These are phyloP conservation scores for Monsonia emarginata DNA, from an alignment of 441 rosid genomes.

Conservation along the genomic window DNA sequence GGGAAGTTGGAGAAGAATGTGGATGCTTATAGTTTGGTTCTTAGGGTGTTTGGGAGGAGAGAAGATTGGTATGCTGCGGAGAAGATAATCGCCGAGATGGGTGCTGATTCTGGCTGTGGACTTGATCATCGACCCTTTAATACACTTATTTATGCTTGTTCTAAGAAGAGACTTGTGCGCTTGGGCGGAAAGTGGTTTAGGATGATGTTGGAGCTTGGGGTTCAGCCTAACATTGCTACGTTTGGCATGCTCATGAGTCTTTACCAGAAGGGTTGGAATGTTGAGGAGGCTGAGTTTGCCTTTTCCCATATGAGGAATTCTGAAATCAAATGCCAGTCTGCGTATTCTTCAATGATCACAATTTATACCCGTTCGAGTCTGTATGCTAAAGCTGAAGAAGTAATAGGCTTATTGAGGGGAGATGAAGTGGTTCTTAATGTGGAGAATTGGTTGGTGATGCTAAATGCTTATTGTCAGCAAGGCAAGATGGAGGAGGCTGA, in stretches of 20 bases:
- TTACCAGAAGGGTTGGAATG: constrained; percentile 61
- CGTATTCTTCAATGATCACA: constrained; percentile 80
- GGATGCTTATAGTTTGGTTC: constrained; percentile 53
- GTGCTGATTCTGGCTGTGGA: constrained; percentile 23
- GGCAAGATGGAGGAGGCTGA: constrained; percentile 56
- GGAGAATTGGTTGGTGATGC: constrained; percentile 77
- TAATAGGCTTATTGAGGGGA: constrained; percentile 44
- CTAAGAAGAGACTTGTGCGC: constrained; percentile 42
- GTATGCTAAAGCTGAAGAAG: constrained; percentile 61
- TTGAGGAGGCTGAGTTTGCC: constrained; percentile 58
- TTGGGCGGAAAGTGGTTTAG: constrained; percentile 57
- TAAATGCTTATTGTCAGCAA: constrained; percentile 71
- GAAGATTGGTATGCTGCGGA: constrained; percentile 65
- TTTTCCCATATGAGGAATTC: constrained; percentile 56
- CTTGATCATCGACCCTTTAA: constrained; percentile 53
- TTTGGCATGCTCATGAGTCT: constrained; percentile 82
- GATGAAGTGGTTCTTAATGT: constrained; percentile 44
- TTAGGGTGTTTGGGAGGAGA: constrained; percentile 58
- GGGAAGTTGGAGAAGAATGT: constrained; percentile 53
- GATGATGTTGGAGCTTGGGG: constrained; percentile 62
- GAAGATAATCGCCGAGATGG: constrained; percentile 36
- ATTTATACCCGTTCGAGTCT: constrained; percentile 65
- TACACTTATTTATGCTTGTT: constrained; percentile 54
- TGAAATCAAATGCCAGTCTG: constrained; percentile 60
- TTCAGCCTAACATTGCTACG: constrained; percentile 63